Base-by-base conservation (phyloP, 176 grass and related monocot species). In the Carex littledalei region DNA sequence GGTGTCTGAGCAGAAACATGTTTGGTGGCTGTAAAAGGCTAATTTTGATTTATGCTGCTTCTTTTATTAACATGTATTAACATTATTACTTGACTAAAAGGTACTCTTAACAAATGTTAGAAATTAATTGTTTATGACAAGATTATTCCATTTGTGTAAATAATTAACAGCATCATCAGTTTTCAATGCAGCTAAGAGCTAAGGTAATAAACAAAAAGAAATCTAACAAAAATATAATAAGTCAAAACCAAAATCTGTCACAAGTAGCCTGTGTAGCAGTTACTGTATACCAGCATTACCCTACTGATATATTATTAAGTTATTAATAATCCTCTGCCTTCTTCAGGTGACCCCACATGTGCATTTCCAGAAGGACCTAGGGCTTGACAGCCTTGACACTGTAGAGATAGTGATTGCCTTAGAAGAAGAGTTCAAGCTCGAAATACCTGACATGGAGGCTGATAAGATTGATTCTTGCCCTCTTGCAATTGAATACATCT, bases 361-460 rank as follows among this genome's bases (percentile, higher is more conserved):
- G 49, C 85, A 86, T 86, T 86, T 86, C 76, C 75, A 86, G 59
- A 86, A 86, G 47, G 85, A 86, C 49, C 50, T 86, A 16, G 85
- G 85, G 29, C 74, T 86, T 14, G 85, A 86, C 75, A 86, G 85
- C 85, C 78, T 86, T 49, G 85, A 86, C 18, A 86, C 20, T 55
- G 85, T 86, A 35, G 85, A 86, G 60, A 79, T 86, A 53, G 59
- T 81, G 22, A 86, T 86, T 61, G 85, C 85, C 8, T 56, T 86
- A 29, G 85, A 86, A 69, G 85, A 86, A 77, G 85, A 86, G 50
- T 86, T 86, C 31, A 80, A 80, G 74, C 78, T 86, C 4, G 85
- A 86, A 80, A 86, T 86, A 80, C 85, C 85, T 26, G 85, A 86
- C 61, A 31, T 67, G 31, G 85, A 86, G 60, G 85, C 85, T 37